Percentiles rank a stretch among this genome's conserved stretches.
Conservation (phyloP, 106 monocot species). For the Hemerocallis citrina region DNA sequence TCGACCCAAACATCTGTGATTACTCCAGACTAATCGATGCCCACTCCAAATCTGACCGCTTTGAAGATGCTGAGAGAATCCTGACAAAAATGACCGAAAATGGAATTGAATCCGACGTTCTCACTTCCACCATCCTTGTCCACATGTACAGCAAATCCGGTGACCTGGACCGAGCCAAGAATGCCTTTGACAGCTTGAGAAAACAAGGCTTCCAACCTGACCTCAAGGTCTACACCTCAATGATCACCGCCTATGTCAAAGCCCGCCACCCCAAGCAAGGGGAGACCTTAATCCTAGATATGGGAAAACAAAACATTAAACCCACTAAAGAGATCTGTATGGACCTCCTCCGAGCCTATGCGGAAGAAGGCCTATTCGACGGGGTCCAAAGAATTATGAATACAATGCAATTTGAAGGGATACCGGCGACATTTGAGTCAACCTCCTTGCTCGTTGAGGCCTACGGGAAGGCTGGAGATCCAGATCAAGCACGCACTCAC, state of each 20-base stretch:
- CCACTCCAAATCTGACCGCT: slow-evolving; percentile 30
- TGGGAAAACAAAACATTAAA: slow-evolving; percentile 54
- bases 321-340: slow-evolving; percentile 64
- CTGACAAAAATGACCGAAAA: slow-evolving; percentile 61
- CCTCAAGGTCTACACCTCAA: slow-evolving; percentile 47
- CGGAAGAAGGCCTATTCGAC: slow-evolving; percentile 34
- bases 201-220: slow-evolving; percentile 51
- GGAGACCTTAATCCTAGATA: slow-evolving; percentile 39
- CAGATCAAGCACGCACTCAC: slow-evolving; percentile 45
- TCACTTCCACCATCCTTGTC: slow-evolving; percentile 44
- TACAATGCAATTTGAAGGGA: slow-evolving; percentile 57
- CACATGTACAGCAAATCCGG: slow-evolving; percentile 80
- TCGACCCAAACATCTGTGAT: slow-evolving; percentile 62
- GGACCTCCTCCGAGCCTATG: slow-evolving; percentile 42
- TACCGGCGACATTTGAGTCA: slow-evolving; percentile 43
- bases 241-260: slow-evolving; percentile 66
- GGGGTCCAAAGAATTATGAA: slow-evolving; percentile 48
- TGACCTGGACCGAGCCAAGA: slow-evolving; percentile 43
- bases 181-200: slow-evolving; percentile 44
- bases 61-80: slow-evolving; percentile 65
- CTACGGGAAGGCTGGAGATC: slow-evolving; percentile 28
- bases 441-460: slow-evolving; percentile 53
- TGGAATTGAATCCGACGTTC: slow-evolving; percentile 53
- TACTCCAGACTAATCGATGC: slow-evolving; percentile 65
- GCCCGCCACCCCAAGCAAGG: slow-evolving; percentile 48